These are phyloP conservation scores for Chaetothyriales sp. DNA, from an alignment of 2,329 filamentous ascomycete species.

Conservation along the genomic window DNA sequence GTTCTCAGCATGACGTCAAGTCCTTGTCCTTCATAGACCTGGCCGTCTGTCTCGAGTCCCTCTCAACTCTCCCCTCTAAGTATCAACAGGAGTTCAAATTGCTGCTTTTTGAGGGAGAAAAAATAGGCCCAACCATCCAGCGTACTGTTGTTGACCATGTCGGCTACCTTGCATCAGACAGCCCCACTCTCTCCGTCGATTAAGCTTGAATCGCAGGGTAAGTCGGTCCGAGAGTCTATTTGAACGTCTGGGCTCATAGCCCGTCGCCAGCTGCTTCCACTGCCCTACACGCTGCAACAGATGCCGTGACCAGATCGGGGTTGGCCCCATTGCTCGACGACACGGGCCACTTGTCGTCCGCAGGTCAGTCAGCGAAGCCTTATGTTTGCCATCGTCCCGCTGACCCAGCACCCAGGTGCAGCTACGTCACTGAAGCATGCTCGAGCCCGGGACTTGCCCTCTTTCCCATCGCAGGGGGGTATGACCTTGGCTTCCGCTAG, in stretches of 20 bases:
- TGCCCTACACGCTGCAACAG: conserved; percentile 41
- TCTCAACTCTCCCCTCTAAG: not conserved
- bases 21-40: not conserved
- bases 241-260: conserved; percentile 4
- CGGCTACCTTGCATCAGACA: not conserved
- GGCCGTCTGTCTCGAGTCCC: not conserved
- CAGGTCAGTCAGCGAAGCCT: conserved; percentile 31
- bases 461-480: conserved; percentile 53
- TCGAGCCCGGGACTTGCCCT: conserved; percentile 57
- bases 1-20: not conserved
- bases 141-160: not conserved
- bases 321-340: conserved; percentile 31
- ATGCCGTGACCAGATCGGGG: conserved; percentile 11
- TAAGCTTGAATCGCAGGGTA: conserved; percentile 28
- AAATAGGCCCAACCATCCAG: not conserved
- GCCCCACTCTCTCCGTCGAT: conserved; percentile 5
- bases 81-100: not conserved
- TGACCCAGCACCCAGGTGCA: conserved; percentile 34
- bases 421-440: conserved; percentile 57
- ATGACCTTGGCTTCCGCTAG: conserved; percentile 49
- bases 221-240: conserved; percentile 1
- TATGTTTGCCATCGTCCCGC: conserved; percentile 1
- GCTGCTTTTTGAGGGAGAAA: not conserved
- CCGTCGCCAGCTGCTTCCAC: conserved; percentile 41
- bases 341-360: conserved; percentile 44